Evolutionary conservation across 2,329 filamentous ascomycete species (phyloP).

Genomic region (Westerdykella aurantiaca): DNA sequence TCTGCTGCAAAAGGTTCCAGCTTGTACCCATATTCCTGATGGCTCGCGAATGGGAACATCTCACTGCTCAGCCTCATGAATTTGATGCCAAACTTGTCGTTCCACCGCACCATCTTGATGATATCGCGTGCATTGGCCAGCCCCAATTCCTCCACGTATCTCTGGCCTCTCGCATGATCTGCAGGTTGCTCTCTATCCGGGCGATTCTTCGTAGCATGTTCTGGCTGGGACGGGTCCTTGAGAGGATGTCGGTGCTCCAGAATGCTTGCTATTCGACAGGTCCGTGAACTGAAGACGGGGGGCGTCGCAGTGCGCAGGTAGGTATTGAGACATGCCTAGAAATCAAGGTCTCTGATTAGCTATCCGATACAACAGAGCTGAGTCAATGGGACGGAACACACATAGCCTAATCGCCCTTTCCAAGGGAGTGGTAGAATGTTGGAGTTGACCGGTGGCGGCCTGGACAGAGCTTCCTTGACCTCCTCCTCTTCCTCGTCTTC

Average conservation of each 20-base stretch:
- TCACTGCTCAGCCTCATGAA: conserved; percentile 91
- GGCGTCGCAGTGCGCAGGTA: conserved; percentile 78
- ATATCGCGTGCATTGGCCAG: conserved; percentile 79
- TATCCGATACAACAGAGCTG: neutral
- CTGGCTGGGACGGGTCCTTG: conserved; percentile 65
- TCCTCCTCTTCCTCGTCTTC: conserved; percentile 53
- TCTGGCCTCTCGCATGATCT: conserved; percentile 59
- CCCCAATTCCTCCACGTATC: conserved; percentile 70
- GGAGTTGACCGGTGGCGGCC: conserved; percentile 76
- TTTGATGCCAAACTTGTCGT: conserved; percentile 83
- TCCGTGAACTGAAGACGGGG: conserved; percentile 83
- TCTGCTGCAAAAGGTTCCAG: conserved; percentile 78
- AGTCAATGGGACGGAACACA: conserved; percentile 42
- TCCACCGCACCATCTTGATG: conserved; percentile 82
- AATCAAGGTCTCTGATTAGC: conserved; percentile 12
- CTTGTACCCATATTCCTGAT: conserved; percentile 79
- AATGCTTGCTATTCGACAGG: conserved; percentile 85
- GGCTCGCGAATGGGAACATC: conserved; percentile 95
- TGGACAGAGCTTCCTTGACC: conserved; percentile 52
- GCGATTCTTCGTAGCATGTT: conserved; percentile 79
- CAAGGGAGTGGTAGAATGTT: conserved; percentile 79
- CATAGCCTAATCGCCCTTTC: conserved; percentile 85
- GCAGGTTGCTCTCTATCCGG: conserved; percentile 68
- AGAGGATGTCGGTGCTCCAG: conserved; percentile 82
- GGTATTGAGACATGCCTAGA: conserved; percentile 80